Evolutionary conservation across 2,329 filamentous ascomycete genomes (phyloP), one percentile per base, ranked within the genome.

Genomic region (Cercospora sp.): DNA sequence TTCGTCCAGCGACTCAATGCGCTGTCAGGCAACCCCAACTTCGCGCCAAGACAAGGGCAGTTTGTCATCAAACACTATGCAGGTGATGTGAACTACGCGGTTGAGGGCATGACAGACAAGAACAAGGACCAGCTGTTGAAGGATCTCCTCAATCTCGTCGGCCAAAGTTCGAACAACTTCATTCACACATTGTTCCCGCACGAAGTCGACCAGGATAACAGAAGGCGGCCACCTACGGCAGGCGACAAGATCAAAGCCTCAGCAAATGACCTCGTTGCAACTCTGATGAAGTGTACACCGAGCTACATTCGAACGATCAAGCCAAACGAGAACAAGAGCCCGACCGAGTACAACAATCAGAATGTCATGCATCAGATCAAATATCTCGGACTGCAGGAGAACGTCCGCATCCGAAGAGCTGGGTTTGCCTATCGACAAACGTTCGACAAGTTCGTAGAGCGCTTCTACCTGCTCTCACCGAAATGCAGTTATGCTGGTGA

Each of bases 31-130:
- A 96, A 98, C 79, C 88, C 92, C 30, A 95, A 99, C 79, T 90
- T 99, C 75, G 92, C 93, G 67, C 92, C 91, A 71, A 88, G 95
- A 49, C 94, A 98, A 81, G 94, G 94, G 62, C 95, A 92, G 79
- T 99, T 99, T 81, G 95, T 99, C 77, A 91, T 99, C 82, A 98
- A 97, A 84, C 95, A 99, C 81, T 99, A 99, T 79, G 95, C 95
- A 67, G 95, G 95, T 81, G 95, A 99, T 81, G 95, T 99, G 73
- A 90, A 89, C 72, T 99, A 99, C 80, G 92, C 91, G 1, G 90
- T 98, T 3, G 92, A 97, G 66, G 95, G 95, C 68, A 99, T 99
- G 84, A 99, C 95, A 0, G 95, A 99, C 80, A 99, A 99, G 86
- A 99, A 98, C 85, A 99, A 98, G 85, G 95, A 99, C 77, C 93